Evolutionary conservation across 176 grass and related monocot genomes (phyloP), one percentile per base, ranked within the genome.

Genomic region (Carex littledalei): DNA sequence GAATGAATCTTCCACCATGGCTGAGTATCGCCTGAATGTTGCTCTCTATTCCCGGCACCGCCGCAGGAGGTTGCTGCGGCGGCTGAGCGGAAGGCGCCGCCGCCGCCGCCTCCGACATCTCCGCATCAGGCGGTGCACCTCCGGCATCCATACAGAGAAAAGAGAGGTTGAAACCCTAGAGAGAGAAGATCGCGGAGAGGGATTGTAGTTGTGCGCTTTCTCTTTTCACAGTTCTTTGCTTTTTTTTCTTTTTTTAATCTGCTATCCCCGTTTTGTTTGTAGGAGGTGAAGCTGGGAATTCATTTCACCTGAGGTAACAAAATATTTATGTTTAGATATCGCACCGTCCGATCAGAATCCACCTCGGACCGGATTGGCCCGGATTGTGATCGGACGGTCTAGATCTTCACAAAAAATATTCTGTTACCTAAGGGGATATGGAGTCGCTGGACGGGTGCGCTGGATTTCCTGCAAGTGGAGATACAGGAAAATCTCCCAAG

Each of bases 1-100:
- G 95, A 84, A 94, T 93, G 89, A 98, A 98, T 37, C 86, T 65
- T 18, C 95, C 95, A 63, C 88, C 93, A 73, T 98, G 91, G 89
- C 89, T 98, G n/a, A 94, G 86, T 85, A 88, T 93, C 6, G 86
- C 91, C 82, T 94, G 95, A 87, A 94, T 98, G 85, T 93, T 94
- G 1, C 94, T 91, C 86, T 91, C 87, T 67, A 87, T 74, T 20
- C 57, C 86, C 16, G 73, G 52, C 34, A 82, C 86, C 2, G 26
- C 81, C 1, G 55, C 1, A 16, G 26, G 47, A 20, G 35, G 53
- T 64, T 11, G 22, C 14, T 63, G 32, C n/a, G 49, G 56, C 22
- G 39, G 85, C 80, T 52, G 71, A 50, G 1, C 83, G 2, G 69
- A 15, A 47, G 60, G n/a, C n/a, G n/a, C n/a, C n/a, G n/a, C n/a